Evolutionary conservation across 176 grass and related monocot genomes (phyloP), one percentile per base, ranked within the genome.

Genomic region (Oryza glumipatula): DNA sequence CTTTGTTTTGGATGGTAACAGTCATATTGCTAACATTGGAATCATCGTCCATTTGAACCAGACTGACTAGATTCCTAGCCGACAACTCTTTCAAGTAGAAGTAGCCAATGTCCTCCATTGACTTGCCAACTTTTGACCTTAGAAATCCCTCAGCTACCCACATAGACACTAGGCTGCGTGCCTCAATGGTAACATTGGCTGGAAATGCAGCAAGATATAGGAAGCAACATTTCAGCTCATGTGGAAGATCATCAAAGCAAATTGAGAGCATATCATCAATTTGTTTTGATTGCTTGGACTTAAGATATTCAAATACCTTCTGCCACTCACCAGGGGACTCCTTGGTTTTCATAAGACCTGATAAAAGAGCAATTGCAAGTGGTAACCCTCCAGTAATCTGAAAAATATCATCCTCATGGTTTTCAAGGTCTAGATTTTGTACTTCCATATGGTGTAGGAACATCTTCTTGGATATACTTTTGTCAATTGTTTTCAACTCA

Each of bases 91-190:
- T 61, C 11, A 92, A 28, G 69, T 85, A 88, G 1, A 22, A 32
- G 13, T 68, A 36, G 0, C 90, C 86, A 14, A 88, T 76, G 12
- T 88, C 49, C 33, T 88, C 90, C 58, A 78, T 67, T 48, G 82
- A 60, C 76, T 69, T 83, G 0, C 86, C 83, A 12, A n/a, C 64
- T 16, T 43, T 68, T 65, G 78, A n/a, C 41, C 41, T 39, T n/a
- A 92, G 28, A 30, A 92, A 92, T 23, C 86, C 86, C n/a, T 89
- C 83, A 35, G 90, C 90, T 6, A 43, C 36, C 86, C 76, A 91
- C 48, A 91, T 54, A 13, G 17, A 77, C 13, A 85, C 72, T 71
- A 91, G 28, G 5, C 0, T 78, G 6, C 16, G 66, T 28, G 81
- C 24, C 22, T 76, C 76, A 13, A 85, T 67, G 0, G 11, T 35